A percentile compares a stretch with the other conserved stretches of the same genome.
Conservation (phyloP, 148 eudicot species). For the Pharnaceum exiguum region DNA sequence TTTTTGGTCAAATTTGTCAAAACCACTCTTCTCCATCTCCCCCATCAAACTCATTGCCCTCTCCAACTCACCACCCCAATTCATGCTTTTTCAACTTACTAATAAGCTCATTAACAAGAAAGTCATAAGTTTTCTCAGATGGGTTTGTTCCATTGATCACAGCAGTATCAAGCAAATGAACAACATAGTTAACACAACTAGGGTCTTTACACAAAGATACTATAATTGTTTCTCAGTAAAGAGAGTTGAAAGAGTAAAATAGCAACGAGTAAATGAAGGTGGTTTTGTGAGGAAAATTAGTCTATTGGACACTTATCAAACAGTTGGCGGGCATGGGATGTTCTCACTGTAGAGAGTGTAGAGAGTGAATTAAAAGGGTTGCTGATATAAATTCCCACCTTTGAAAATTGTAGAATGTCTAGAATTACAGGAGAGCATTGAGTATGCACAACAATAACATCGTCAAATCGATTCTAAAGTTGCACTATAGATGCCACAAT, state of each 20-base stretch:
- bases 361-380: no score
- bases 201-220: slow-evolving; percentile 34
- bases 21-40: slow-evolving; percentile 38
- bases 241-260: slow-evolving; percentile 16
- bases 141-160: slow-evolving; percentile 30
- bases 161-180: slow-evolving; percentile 28
- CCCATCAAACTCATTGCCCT: slow-evolving; percentile 41
- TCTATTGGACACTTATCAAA: slow-evolving; percentile 24
- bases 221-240: slow-evolving; percentile 8
- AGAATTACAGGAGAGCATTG: no score
- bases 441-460: no score
- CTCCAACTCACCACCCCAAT: slow-evolving; percentile 42
- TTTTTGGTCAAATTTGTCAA: no score
- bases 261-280: neutral
- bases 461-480: no score
- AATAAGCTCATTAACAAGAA: slow-evolving; percentile 41
- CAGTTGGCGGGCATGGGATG: neutral
- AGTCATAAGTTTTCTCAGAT: slow-evolving; percentile 38
- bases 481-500: no score
- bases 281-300: neutral
- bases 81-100: slow-evolving; percentile 30
- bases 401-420: no score
- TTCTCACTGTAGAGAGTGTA: no score
- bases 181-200: slow-evolving; percentile 22
- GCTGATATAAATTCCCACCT: no score